phyloP scores from a whole-genome alignment of 805 yeast genomes.

The Saccharomycopsis synnaedendra region DNA sequence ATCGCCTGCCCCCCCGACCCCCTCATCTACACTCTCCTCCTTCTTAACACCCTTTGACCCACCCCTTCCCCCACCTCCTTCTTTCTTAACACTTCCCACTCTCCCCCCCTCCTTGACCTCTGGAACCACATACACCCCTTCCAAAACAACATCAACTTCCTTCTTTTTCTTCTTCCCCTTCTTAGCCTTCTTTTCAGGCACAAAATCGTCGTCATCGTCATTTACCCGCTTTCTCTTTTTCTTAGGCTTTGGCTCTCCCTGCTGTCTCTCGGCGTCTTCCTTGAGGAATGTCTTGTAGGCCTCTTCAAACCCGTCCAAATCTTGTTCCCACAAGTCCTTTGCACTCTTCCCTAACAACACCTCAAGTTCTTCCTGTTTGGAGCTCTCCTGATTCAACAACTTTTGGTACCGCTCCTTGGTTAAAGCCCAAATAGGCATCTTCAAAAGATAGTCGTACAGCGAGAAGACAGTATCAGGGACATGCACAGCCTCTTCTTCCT shows the following conservation, averaged over 20 bases:
- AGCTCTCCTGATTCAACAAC: slow-evolving; percentile 60
- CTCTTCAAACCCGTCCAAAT: slow-evolving; percentile 60
- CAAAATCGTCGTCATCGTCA: slow-evolving; percentile 11
- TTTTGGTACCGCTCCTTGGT: slow-evolving; percentile 83
- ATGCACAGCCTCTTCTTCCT: slow-evolving; percentile 25
- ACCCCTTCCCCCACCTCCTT: slow-evolving; percentile 10
- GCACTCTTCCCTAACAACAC: slow-evolving; percentile 56
- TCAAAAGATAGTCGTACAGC: slow-evolving; percentile 76
- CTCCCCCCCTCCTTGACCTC: slow-evolving; percentile 11
- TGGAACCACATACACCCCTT: slow-evolving; percentile 13
- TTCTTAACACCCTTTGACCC: slow-evolving; percentile 11
- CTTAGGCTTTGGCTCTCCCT: slow-evolving; percentile 3
- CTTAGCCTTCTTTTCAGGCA: slow-evolving; percentile 6
- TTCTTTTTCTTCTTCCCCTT: slow-evolving; percentile 1
- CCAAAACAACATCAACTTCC: neutral
- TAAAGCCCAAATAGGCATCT: slow-evolving; percentile 90
- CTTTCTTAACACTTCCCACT: slow-evolving; percentile 7
- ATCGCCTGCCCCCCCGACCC: neutral
- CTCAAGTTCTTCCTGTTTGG: slow-evolving; percentile 61
- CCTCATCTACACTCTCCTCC: slow-evolving; percentile 11
- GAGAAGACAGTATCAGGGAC: slow-evolving; percentile 42
- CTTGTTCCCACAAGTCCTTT: slow-evolving; percentile 80
- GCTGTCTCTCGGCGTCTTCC: slow-evolving; percentile 46
- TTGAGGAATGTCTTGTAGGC: slow-evolving; percentile 60
- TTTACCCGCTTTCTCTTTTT: slow-evolving; percentile 4